These are phyloP conservation scores for Hanseniaspora uvarum DNA, from an alignment of 1,139 yeast genomes.

Conservation along the genomic window DNA sequence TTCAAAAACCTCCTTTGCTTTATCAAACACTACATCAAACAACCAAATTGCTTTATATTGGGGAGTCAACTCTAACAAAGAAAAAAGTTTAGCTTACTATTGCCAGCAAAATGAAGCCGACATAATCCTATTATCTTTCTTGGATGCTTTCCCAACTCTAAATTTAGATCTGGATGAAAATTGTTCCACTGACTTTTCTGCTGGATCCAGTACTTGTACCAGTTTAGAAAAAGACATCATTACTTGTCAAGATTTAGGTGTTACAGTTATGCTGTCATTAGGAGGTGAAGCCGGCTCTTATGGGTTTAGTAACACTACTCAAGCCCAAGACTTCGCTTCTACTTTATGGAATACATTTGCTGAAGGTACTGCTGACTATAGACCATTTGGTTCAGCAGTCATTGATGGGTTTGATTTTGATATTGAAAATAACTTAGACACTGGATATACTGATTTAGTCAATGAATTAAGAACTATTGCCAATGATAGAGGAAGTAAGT, in stretches of 20 bases:
- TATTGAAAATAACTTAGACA: conserved; percentile 45
- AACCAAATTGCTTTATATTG: conserved; percentile 71
- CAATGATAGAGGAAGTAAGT: conserved; percentile 42
- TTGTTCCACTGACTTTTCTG: conserved; percentile 49
- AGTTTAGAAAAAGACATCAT: conserved; percentile 43
- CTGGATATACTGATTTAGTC: conserved; percentile 56
- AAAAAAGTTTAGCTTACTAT: conserved; percentile 52
- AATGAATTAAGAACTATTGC: conserved; percentile 50
- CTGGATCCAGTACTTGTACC: conserved; percentile 44
- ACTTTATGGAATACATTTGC: conserved; percentile 81
- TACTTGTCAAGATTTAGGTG: conserved; percentile 74
- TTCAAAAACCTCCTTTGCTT: not conserved
- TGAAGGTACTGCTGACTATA: conserved; percentile 49
- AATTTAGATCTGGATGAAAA: conserved; percentile 62
- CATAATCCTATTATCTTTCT: conserved; percentile 61
- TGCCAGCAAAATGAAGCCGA: conserved; percentile 64
- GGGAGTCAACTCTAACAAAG: conserved; percentile 86
- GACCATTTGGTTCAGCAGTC: conserved; percentile 70
- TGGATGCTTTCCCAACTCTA: conserved; percentile 50
- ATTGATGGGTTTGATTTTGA: conserved; percentile 69
- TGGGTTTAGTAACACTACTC: conserved; percentile 54
- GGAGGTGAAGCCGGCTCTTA: conserved; percentile 83
- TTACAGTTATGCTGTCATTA: conserved; percentile 64
- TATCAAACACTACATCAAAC: conserved; percentile 38
- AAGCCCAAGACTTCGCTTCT: conserved; percentile 60